Percentiles rank a stretch among this genome's conserved stretches.
phyloP scores from a whole-genome alignment of 495 filamentous ascomycete genomes.

The Choiromyces venosus region DNA sequence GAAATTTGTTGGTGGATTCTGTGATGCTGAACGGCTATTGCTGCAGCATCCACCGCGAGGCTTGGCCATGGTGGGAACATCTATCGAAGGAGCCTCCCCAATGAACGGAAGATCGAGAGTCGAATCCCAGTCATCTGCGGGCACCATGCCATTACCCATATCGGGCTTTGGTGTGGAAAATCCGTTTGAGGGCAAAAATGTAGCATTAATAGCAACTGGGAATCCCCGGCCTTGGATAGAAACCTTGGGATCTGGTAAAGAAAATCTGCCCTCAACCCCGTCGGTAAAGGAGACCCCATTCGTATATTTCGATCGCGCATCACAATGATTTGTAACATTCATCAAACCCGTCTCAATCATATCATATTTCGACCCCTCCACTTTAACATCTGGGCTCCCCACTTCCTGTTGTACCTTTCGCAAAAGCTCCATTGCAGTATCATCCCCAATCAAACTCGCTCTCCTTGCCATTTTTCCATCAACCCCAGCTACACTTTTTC shows the following conservation, averaged over 20 bases:
- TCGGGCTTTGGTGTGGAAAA: constrained; percentile 12
- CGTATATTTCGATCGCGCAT: not conserved
- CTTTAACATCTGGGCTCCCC: constrained; percentile 21
- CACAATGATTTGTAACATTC: not conserved
- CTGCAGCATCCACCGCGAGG: constrained; percentile 14
- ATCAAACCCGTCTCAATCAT: not conserved
- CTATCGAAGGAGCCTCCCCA: not conserved
- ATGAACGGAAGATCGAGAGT: not conserved
- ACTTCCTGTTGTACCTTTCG: constrained; percentile 23
- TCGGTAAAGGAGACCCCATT: not conserved
- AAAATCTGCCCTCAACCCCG: not conserved
- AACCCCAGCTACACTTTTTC: constrained; percentile 11
- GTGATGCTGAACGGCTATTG: constrained; percentile 7
- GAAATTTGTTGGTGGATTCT: constrained; percentile 15
- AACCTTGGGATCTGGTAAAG: not conserved
- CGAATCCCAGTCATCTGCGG: constrained; percentile 16
- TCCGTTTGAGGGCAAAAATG: constrained; percentile 6
- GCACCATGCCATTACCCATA: constrained; percentile 15
- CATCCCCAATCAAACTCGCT: constrained; percentile 27
- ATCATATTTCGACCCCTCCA: constrained; percentile 4
- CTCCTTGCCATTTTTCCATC: constrained; percentile 16
- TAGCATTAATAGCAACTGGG: not conserved
- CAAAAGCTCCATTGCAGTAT: constrained; percentile 22
- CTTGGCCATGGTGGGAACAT: not conserved
- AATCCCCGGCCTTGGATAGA: not conserved